These are phyloP conservation scores for Ampelomyces quisqualis DNA, from an alignment of 2,329 filamentous ascomycete genomes.

Conservation along the genomic window DNA sequence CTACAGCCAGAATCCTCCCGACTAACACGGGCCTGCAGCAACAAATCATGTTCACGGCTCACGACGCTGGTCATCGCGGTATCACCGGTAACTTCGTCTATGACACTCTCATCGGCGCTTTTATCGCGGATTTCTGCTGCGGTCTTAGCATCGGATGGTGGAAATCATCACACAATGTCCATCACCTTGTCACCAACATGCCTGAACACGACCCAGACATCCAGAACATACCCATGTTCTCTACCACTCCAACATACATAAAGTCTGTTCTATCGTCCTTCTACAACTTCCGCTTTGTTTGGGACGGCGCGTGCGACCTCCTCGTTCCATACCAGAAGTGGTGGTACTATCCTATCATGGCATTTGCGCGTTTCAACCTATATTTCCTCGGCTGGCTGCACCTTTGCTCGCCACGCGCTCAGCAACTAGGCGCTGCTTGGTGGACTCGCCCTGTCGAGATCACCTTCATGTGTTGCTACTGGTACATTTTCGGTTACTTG, in stretches of 20 bases:
- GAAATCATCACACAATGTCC: constrained; percentile 69
- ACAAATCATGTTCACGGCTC: constrained; percentile 68
- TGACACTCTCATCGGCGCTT: constrained; percentile 63
- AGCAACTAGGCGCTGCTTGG: constrained; percentile 72
- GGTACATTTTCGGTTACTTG: constrained; percentile 83
- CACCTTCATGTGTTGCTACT: constrained; percentile 75
- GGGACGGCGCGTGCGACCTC: constrained; percentile 71
- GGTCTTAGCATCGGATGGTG: constrained; percentile 68
- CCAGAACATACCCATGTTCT: constrained; percentile 78
- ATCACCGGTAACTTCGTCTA: constrained; percentile 61
- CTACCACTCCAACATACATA: constrained; percentile 79
- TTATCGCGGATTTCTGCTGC: constrained; percentile 65
- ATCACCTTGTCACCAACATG: constrained; percentile 66
- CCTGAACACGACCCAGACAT: constrained; percentile 51
- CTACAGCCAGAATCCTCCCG: too few species aligned
- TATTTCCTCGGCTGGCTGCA: constrained; percentile 80
- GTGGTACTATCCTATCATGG: constrained; percentile 78
- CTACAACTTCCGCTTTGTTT: constrained; percentile 77
- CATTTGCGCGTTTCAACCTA: constrained; percentile 83
- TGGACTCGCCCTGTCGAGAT: constrained; percentile 85
- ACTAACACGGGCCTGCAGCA: constrained; percentile 48
- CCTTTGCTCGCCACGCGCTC: constrained; percentile 68
- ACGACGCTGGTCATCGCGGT: constrained; percentile 64
- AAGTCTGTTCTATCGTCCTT: constrained; percentile 73
- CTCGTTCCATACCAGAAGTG: constrained; percentile 74